Evolutionary conservation across 768 basidiomycete genomes (phyloP).

Genomic region (Boletus pseudopeckii): DNA sequence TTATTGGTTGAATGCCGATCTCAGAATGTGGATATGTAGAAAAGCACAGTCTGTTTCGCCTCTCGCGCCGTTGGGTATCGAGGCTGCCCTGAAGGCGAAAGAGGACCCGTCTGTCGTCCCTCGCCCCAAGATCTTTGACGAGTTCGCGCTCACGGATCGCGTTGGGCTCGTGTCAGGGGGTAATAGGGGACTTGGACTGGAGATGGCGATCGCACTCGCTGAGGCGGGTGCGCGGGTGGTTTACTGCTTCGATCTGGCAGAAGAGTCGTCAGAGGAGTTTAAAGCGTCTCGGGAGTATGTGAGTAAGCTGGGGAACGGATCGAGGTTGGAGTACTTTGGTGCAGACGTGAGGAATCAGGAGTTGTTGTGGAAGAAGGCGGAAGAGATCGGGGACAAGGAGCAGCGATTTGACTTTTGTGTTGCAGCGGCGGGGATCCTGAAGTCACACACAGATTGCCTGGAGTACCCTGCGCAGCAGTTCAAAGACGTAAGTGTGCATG

Average conservation of each 20-base stretch:
- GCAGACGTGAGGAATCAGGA: constrained; percentile 66
- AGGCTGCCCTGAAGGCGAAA: constrained; percentile 49
- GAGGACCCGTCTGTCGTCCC: constrained; percentile 33
- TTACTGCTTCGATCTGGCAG: constrained; percentile 66
- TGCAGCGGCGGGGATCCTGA: constrained; percentile 75
- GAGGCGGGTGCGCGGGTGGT: constrained; percentile 70
- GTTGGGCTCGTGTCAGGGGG: constrained; percentile 64
- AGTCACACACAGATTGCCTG: constrained; percentile 56
- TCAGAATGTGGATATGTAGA: neutral
- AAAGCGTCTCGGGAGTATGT: constrained; percentile 50
- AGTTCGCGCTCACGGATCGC: constrained; percentile 54
- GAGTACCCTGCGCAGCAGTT: constrained; percentile 65
- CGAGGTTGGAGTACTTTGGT: constrained; percentile 57
- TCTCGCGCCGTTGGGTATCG: constrained; percentile 60
- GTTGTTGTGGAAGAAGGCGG: constrained; percentile 51
- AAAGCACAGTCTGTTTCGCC: constrained; percentile 47
- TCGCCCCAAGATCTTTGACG: constrained; percentile 53
- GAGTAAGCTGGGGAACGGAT: constrained; percentile 38
- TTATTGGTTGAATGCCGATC: neutral
- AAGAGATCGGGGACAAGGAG: constrained; percentile 63
- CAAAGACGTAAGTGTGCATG: constrained; percentile 43
- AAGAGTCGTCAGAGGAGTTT: constrained; percentile 57
- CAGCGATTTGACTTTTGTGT: constrained; percentile 72
- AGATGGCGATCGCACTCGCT: constrained; percentile 71
- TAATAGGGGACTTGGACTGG: constrained; percentile 73